A percentile compares a stretch with the other conserved stretches of the same genome.
These are phyloP conservation scores for Verbascum thapsus DNA, from an alignment of 257 asterid species.

Conservation along the genomic window DNA sequence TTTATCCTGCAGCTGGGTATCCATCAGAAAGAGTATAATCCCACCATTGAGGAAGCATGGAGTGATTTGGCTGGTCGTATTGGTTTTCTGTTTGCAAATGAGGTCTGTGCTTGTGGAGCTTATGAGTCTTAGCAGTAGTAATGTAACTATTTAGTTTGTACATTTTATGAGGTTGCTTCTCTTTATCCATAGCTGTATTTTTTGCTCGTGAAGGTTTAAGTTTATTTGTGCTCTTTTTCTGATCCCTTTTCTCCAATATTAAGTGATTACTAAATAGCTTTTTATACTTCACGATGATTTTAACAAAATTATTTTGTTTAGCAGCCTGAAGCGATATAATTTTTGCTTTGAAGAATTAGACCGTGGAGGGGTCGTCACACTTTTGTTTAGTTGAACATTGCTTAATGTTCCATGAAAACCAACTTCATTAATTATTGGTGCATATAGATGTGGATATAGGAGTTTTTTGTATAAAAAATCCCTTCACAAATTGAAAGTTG, in stretches of 20 bases:
- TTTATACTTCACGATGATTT: constrained; percentile 7
- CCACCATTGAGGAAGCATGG: constrained; percentile 75
- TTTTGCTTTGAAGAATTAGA: constrained; percentile 3
- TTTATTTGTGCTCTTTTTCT: background rate
- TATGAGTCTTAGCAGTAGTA: constrained; percentile 10
- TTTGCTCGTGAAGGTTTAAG: constrained; percentile 2
- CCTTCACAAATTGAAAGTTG: constrained; percentile 3
- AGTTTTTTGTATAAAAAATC: constrained; percentile 1
- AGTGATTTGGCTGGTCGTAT: constrained; percentile 67
- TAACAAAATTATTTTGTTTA: background rate
- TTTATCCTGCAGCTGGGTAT: constrained; percentile 70
- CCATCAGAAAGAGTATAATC: constrained; percentile 57
- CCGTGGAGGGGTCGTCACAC: constrained; percentile 1
- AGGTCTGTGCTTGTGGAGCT: constrained; percentile 51
- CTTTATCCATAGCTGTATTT: constrained; percentile 8
- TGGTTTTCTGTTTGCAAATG: constrained; percentile 63
- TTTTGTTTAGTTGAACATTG: background rate
- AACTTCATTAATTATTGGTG: constrained; percentile 13
- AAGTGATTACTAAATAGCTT: background rate
- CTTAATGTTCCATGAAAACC: background rate
- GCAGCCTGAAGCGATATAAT: constrained; percentile 1
- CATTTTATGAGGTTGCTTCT: constrained; percentile 11
- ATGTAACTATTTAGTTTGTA: constrained; percentile 10
- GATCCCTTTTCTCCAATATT: background rate
- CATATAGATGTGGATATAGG: background rate